Evolutionary conservation across 805 yeast species (phyloP), one percentile per base, ranked within the genome.

Genomic region (Myxozyma lipomycoides): DNA sequence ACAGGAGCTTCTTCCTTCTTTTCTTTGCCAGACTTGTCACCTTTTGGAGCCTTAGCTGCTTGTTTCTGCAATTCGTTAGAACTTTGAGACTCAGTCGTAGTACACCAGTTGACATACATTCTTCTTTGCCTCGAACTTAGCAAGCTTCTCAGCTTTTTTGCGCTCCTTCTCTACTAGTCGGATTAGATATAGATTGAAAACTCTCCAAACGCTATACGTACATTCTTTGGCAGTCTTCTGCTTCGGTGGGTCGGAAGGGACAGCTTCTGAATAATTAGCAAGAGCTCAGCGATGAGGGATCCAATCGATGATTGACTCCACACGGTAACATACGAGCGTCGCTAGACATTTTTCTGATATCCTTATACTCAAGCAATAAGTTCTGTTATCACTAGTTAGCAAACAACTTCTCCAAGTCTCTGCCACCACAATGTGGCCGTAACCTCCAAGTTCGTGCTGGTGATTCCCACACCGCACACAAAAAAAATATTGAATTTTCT

Each of bases 91-190:
- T 17, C 36, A 21, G 32, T 44, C 32, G 47, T 34, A 43, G 35
- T 9, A 4, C 19, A 22, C 12, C 30, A 21, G 39, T 17, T 4
- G 6, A 5, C 41, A 15, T 34, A 47, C 55, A 69, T 87, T 88
- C 64, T 85, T 75, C 71, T 85, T 85, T 46, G 97, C 98, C 61
- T 82, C 78, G 70, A 91, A 91, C 68, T 87, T 87, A 65, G 95
- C 89, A 60, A 86, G 71, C 67, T 87, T 87, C 72, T 87, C 96
- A 48, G 95, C 95, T 76, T 86, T 86, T 75, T 87, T 87, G 64
- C 83, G 79, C 71, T 87, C 95, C 65, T 86, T 87, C 68, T 87
- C 95, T 47, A 86, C 59, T 55, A n/a, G n/a, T n/a, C n/a, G n/a
- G n/a, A n/a, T n/a, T n/a, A n/a, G n/a, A n/a, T n/a, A n/a, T n/a